These are phyloP conservation scores for Suillus subalutaceus DNA, from an alignment of 768 basidiomycete genomes.

Conservation along the genomic window DNA sequence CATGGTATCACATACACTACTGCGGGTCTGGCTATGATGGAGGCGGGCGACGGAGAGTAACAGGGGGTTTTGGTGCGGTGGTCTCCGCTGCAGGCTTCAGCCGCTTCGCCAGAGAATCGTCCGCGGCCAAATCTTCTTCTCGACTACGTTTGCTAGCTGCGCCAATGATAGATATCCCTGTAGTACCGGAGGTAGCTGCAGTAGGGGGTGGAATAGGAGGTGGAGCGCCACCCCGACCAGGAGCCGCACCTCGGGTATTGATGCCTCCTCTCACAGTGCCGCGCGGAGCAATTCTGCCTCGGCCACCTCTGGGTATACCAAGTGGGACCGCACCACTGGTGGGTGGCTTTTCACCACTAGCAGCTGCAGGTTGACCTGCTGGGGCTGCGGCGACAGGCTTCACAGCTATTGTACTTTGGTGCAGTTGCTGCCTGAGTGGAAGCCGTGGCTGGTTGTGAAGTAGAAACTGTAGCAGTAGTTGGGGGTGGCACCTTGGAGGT, in stretches of 20 bases:
- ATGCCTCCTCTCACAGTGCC: constrained; percentile 40
- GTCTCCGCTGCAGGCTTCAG: constrained; percentile 52
- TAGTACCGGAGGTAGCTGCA: constrained; percentile 30
- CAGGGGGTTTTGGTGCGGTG: constrained; percentile 32
- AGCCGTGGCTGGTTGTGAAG: constrained; percentile 20
- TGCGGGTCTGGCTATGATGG: constrained; percentile 8
- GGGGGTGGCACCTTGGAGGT: constrained; percentile 14
- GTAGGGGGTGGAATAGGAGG: constrained; percentile 20
- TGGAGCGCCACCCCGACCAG: constrained; percentile 22
- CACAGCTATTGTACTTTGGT: constrained; percentile 17
- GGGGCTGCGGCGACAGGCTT: constrained; percentile 27
- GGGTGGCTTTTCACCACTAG: constrained; percentile 35
- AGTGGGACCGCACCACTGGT: constrained; percentile 32
- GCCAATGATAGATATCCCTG: constrained; percentile 61
- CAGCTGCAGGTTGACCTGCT: constrained; percentile 23
- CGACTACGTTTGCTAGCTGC: constrained; percentile 67
- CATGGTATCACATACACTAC: background rate
- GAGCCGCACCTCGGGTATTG: constrained; percentile 34
- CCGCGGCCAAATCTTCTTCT: constrained; percentile 51
- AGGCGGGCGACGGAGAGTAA: constrained; percentile 36
- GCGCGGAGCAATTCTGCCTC: constrained; percentile 30
- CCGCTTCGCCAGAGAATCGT: constrained; percentile 68
- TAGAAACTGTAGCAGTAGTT: constrained; percentile 16
- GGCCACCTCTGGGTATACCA: constrained; percentile 19
- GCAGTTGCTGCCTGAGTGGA: constrained; percentile 20